phyloP scores from a whole-genome alignment of 371 early-diverging fungal species.

The Rhizopus sp. region DNA sequence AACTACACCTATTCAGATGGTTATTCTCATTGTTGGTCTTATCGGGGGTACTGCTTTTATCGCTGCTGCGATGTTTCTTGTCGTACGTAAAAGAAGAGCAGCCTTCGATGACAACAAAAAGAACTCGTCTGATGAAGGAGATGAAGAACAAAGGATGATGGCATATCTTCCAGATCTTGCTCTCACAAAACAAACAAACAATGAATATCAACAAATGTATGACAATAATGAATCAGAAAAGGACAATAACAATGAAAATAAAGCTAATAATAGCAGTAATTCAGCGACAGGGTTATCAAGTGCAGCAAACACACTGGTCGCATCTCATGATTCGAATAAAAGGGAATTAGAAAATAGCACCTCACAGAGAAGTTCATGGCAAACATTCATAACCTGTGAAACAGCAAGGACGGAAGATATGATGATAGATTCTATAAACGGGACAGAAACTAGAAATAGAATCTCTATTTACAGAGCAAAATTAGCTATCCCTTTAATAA shows the following conservation, averaged over 20 bases:
- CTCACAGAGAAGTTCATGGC: conserved; percentile 6
- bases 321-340: neutral
- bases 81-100: conserved; percentile 13
- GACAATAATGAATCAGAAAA: neutral
- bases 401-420: conserved; percentile 2
- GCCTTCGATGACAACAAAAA: neutral
- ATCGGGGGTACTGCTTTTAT: conserved; percentile 20
- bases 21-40: conserved; percentile 13
- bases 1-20: conserved; percentile 2
- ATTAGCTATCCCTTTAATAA: neutral
- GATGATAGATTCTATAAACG: neutral
- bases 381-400: conserved; percentile 4
- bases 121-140: neutral
- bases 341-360: neutral
- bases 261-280: neutral
- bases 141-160: neutral
- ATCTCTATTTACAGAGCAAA: conserved; percentile 1
- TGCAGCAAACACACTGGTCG: neutral
- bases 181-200: neutral
- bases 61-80: conserved; percentile 18
- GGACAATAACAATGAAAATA: neutral
- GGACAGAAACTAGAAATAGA: neutral
- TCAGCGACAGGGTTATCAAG: neutral
- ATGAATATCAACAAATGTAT: neutral
- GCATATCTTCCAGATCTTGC: neutral